Evolutionary conservation across 1,139 yeast genomes (phyloP), one percentile per base, ranked within the genome.

Genomic region (Wickerhamomyces sp.): DNA sequence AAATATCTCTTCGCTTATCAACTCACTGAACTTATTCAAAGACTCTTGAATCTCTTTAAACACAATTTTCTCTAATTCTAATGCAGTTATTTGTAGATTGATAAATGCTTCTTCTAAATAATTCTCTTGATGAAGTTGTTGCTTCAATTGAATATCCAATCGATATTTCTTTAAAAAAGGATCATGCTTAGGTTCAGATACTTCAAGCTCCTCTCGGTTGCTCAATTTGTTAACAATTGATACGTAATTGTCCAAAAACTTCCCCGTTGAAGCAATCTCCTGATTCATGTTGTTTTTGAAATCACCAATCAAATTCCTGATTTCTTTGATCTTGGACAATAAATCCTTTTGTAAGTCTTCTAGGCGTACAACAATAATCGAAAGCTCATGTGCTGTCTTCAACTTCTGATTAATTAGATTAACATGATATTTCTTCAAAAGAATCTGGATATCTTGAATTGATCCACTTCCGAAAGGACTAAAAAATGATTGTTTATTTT

Each of bases 321-420:
- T 78, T 58, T 83, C 90, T 56, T 78, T 81, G 39, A 83, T 79
- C 48, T 84, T 82, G 34, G 73, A 68, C 32, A 75, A 67, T 43
- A 84, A 63, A 56, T 82, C 88, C 50, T 76, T 81, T 44, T 83
- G 72, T 48, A 84, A 67, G 47, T 78, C 85, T 51, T 83, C 90
- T 37, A 84, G 63, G 52, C 81, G 75, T 29, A 83, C 71, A 21
- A 82, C 65, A 26, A 72, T 66, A n/a, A 67, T 59, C 28, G 71
- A 71, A 41, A 84, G 63, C 41, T 82, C 88, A 51, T 76, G 77
- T 37, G 79, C 71, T 0, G 86, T 61, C 36, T 64, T 62, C 36
- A 65, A 58, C 46, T 73, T 76, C 42, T 65, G 72, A 33, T 63
- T 67, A 3, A 71, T 65, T 26, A 72, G 37, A 15, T 67, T 61